Base-by-base conservation (phyloP, 2,329 filamentous ascomycete species). In the Aspergillus sp. region DNA sequence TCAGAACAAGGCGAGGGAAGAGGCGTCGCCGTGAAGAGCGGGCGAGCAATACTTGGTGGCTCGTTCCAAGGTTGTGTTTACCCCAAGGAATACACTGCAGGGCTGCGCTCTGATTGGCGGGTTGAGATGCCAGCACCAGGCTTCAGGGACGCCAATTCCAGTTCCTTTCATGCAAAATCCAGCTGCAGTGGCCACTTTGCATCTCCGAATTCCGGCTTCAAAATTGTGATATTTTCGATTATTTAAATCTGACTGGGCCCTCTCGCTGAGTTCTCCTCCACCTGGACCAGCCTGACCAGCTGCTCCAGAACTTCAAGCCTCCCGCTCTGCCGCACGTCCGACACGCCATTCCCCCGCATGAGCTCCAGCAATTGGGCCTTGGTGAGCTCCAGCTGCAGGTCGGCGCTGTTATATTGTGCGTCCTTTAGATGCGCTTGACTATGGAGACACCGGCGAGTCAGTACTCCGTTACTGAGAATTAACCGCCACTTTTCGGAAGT, bases 381-480 rank as follows among this genome's bases (percentile, higher is more conserved):
- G n/a, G 51, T 54, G 4, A 54, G 17, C n/a, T 37, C 30, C 17
- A 54, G 41, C 51, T 54, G 39, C 33, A 54, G 15, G 30, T 54
- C 51, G 0, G 51, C 41, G n/a, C 7, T 54, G 20, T 54, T 47
- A n/a, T 47, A 42, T 13, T 13, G 20, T 13, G 44, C 22, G 9
- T 46, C 20, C 44, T 46, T 7, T 22, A 27, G 13, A 20, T 46
- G 27, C 6, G 42, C n/a, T 19, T 46, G 27, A 19, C 11, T 39
- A 9, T 54, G 30, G 5, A 54, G 42, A 15, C 9, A 20, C 9
- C 60, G 54, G 37, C 46, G 46, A 2, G 62, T 66, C 44, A 68
- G 51, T n/a, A 59, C 64, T 2, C 63, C 65, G 19, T 67, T 66
- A 40, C 55, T 67, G 9, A 66, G 37, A 45, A 61, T 68, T 24